Conservation (phyloP, 75 land plant species). For the Larix kaempferi region DNA sequence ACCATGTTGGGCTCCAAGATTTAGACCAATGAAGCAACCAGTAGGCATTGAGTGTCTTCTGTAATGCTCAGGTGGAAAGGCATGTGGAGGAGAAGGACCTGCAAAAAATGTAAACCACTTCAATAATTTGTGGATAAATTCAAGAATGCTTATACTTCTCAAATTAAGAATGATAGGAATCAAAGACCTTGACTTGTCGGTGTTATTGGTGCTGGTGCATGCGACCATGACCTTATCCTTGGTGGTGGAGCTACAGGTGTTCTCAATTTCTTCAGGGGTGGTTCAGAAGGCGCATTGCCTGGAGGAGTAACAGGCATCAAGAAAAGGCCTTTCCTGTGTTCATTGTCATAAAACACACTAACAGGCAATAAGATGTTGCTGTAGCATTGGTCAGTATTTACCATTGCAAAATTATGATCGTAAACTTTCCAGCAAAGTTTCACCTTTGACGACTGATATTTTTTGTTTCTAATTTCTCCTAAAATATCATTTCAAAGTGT, state of each 20-base stretch:
- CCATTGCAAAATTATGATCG: no score
- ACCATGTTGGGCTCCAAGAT: no score
- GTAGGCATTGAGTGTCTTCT: neutral
- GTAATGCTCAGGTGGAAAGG: neutral
- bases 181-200: neutral
- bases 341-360: no score
- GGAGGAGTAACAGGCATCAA: neutral
- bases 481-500: no score
- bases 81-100: neutral
- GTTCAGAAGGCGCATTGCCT: neutral
- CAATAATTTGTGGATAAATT: neutral
- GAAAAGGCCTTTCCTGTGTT: no score
- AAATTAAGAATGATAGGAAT: neutral
- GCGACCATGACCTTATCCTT: constrained; percentile 4
- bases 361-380: no score
- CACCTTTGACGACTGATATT: no score
- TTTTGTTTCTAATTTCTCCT: no score
- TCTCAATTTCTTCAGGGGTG: neutral
- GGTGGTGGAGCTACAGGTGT: neutral
- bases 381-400: no score
- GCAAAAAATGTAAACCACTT: neutral
- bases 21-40: no score
- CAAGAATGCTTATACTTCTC: neutral
- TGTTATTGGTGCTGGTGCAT: neutral
- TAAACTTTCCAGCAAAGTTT: no score